These are phyloP conservation scores for Tothia fuscella DNA, from an alignment of 2,329 filamentous ascomycete genomes.

Conservation along the genomic window DNA sequence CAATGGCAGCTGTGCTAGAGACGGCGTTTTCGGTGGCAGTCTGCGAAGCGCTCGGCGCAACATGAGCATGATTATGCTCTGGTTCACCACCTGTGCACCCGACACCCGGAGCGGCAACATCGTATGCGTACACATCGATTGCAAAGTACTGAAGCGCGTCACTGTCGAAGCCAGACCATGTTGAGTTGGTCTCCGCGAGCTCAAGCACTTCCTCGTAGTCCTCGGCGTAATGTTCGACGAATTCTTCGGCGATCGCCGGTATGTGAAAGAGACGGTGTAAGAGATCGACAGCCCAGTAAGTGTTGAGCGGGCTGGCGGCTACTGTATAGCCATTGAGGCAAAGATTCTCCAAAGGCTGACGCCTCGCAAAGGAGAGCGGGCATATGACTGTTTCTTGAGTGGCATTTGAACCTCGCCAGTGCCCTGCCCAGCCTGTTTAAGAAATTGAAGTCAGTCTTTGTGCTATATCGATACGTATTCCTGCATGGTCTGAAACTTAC, in stretches of 20 bases:
- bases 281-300: constrained; percentile 55
- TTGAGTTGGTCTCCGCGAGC: constrained; percentile 39
- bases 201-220: constrained; percentile 43
- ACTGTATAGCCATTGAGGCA: constrained; percentile 54
- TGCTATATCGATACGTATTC: not conserved
- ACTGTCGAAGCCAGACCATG: constrained; percentile 43
- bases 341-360: constrained; percentile 45
- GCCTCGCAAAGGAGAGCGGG: constrained; percentile 45
- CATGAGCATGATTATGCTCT: constrained; percentile 1
- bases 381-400: constrained; percentile 60
- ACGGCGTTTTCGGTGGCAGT: not conserved
- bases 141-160: constrained; percentile 58
- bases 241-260: constrained; percentile 45
- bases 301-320: constrained; percentile 41
- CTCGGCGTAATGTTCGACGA: constrained; percentile 51
- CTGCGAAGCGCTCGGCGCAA: not conserved
- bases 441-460: not conserved
- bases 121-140: constrained; percentile 53
- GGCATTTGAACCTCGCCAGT: constrained; percentile 55
- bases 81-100: constrained; percentile 42
- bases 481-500: constrained; percentile 13
- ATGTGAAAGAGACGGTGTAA: constrained; percentile 56
- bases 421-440: constrained; percentile 49
- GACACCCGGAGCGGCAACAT: constrained; percentile 50
- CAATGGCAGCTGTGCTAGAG: not conserved